These are phyloP conservation scores for Cicer chorassanicum DNA, from an alignment of 306 rosid genomes.

Conservation along the genomic window DNA sequence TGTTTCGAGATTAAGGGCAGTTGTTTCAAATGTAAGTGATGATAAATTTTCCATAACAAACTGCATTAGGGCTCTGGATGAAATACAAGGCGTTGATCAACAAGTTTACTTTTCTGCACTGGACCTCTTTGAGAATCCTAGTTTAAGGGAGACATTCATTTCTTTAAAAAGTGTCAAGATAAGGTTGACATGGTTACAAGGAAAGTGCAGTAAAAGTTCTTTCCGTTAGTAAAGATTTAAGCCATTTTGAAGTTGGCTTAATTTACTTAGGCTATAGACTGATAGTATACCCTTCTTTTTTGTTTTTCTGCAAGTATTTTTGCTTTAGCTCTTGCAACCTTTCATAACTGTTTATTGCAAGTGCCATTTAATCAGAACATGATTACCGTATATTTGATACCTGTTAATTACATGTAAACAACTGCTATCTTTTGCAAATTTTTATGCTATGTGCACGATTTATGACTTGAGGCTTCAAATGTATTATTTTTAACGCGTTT, in stretches of 20 bases:
- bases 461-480: neutral
- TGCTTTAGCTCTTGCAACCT: conserved; percentile 9
- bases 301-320: conserved; percentile 39
- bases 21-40: conserved; percentile 45
- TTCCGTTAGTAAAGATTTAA: conserved; percentile 43
- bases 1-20: conserved; percentile 61
- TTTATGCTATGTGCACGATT: neutral
- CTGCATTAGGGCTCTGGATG: conserved; percentile 79
- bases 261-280: conserved; percentile 13
- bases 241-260: conserved; percentile 36
- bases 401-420: conserved; percentile 4
- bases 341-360: conserved; percentile 1
- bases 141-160: conserved; percentile 73
- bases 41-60: conserved; percentile 71
- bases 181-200: conserved; percentile 71
- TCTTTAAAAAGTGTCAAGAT: conserved; percentile 63
- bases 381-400: conserved; percentile 4
- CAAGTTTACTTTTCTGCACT: conserved; percentile 67
- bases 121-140: conserved; percentile 77
- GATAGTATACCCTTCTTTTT: conserved; percentile 22
- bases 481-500: neutral
- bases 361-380: conserved; percentile 22
- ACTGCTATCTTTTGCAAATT: neutral
- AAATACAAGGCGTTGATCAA: conserved; percentile 65
- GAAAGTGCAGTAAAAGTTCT: conserved; percentile 56